Percentiles rank a stretch among this genome's conserved stretches.
Conservation (phyloP, 768 basidiomycete genomes). For the Termitomyces sp. region DNA sequence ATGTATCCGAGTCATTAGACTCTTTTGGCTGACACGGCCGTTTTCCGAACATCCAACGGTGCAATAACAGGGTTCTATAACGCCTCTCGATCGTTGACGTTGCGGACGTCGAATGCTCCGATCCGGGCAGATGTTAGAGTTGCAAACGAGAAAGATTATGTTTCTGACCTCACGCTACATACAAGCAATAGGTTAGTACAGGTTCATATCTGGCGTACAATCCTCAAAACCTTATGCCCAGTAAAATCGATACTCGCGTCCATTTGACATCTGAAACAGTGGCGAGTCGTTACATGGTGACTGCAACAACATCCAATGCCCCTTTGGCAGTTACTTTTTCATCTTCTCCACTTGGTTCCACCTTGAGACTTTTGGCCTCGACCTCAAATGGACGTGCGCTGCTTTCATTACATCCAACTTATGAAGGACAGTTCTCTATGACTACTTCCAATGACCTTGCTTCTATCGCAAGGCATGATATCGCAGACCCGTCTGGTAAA, state of each 20-base stretch:
- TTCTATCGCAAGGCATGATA: slow-evolving; percentile 1
- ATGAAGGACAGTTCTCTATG: slow-evolving; percentile 29
- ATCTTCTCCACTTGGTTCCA: slow-evolving; percentile 28
- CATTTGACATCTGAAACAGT: slow-evolving; percentile 23
- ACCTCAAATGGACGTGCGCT: slow-evolving; percentile 29
- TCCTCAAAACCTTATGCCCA: slow-evolving; percentile 11
- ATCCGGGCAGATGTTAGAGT: slow-evolving; percentile 35
- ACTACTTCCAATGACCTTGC: slow-evolving; percentile 12
- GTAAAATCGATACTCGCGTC: slow-evolving; percentile 25
- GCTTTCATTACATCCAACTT: slow-evolving; percentile 27
- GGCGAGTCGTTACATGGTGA: slow-evolving; percentile 28
- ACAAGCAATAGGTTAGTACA: slow-evolving; percentile 38
- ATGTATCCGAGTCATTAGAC: slow-evolving; percentile 11
- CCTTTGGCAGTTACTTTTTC: slow-evolving; percentile 23
- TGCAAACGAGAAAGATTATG: slow-evolving; percentile 17
- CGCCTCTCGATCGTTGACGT: slow-evolving; percentile 25
- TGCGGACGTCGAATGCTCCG: slow-evolving; percentile 34
- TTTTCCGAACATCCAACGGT: slow-evolving; percentile 23
- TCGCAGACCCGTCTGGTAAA: slow-evolving; percentile 19
- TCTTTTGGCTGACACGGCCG: slow-evolving; percentile 12
- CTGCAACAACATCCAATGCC: slow-evolving; percentile 26
- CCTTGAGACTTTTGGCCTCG: slow-evolving; percentile 20
- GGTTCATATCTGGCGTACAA: not conserved
- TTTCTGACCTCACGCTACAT: slow-evolving; percentile 22
- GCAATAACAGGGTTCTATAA: slow-evolving; percentile 38